A percentile compares a stretch with the other conserved stretches of the same genome.
These are phyloP conservation scores for Bjerkandera adusta DNA, from an alignment of 1,284 basidiomycete species.

Conservation along the genomic window DNA sequence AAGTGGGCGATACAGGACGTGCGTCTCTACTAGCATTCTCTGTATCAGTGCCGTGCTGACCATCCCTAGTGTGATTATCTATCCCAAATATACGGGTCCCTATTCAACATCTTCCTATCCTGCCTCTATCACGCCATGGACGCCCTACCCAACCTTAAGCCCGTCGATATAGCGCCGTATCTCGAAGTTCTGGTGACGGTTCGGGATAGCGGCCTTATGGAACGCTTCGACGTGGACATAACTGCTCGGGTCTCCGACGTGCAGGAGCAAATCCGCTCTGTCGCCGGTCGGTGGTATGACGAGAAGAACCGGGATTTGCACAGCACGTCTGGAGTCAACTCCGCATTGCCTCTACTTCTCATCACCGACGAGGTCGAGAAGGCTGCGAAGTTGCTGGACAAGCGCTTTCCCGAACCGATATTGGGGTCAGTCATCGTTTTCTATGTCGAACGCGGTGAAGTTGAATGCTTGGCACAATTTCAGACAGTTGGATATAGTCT, in stretches of 20 bases:
- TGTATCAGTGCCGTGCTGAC: conserved; percentile 3
- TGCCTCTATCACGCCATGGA: conserved; percentile 86
- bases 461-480: conserved; percentile 5
- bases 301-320: conserved; percentile 69
- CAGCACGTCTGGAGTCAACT: conserved; percentile 67
- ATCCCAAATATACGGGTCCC: conserved; percentile 58
- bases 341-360: conserved; percentile 74
- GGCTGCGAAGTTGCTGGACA: conserved; percentile 77
- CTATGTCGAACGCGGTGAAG: conserved; percentile 10
- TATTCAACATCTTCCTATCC: conserved; percentile 89
- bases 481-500: conserved; percentile 79
- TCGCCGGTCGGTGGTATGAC: conserved; percentile 71
- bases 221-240: conserved; percentile 66
- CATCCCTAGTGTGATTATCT: conserved; percentile 60
- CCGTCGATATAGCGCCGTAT: conserved; percentile 62
- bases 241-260: conserved; percentile 66
- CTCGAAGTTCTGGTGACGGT: conserved; percentile 72
- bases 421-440: conserved; percentile 56
- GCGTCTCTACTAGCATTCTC: conserved; percentile 29
- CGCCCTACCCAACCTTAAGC: conserved; percentile 67
- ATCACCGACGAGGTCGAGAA: conserved; percentile 92
- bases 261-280: conserved; percentile 63
- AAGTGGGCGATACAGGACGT: conserved; percentile 85
- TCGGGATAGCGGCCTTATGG: conserved; percentile 64
- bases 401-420: conserved; percentile 81